These are phyloP conservation scores for Escovopsis sp. DNA, from an alignment of 2,329 filamentous ascomycete genomes.

Conservation along the genomic window DNA sequence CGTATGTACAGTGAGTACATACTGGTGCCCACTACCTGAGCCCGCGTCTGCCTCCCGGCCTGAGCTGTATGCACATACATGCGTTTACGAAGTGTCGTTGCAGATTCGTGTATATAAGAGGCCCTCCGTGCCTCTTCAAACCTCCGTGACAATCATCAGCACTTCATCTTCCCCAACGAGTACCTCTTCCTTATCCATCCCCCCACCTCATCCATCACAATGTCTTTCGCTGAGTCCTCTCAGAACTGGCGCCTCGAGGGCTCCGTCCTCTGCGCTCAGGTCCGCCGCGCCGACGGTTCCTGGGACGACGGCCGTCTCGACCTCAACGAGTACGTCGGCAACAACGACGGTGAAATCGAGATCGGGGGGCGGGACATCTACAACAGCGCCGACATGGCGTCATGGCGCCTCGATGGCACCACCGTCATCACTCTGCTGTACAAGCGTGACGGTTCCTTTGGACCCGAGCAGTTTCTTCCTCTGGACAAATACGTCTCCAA, in stretches of 20 bases:
- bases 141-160: no score
- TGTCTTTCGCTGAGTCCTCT: slow-evolving; percentile 1
- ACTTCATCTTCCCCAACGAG: no score
- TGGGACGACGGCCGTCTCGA: slow-evolving; percentile 1
- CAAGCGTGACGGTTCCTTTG: slow-evolving; percentile 1
- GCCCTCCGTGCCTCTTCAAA: no score
- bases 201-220: neutral
- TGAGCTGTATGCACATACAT: no score
- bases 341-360: slow-evolving; percentile 1
- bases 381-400: neutral
- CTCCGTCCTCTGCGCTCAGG: slow-evolving; percentile 1
- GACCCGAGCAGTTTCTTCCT: slow-evolving; percentile 1
- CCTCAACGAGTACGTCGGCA: slow-evolving; percentile 2
- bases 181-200: no score
- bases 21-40: no score
- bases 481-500: slow-evolving; percentile 1
- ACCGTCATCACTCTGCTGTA: slow-evolving; percentile 1
- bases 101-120: no score
- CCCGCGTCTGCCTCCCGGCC: no score
- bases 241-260: slow-evolving; percentile 4
- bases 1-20: no score
- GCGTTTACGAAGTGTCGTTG: no score
- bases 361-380: neutral
- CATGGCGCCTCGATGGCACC: slow-evolving; percentile 3
- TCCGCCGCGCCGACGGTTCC: neutral